These are phyloP conservation scores for Evansstolkia leycettana DNA, from an alignment of 495 filamentous ascomycete genomes.

Conservation along the genomic window DNA sequence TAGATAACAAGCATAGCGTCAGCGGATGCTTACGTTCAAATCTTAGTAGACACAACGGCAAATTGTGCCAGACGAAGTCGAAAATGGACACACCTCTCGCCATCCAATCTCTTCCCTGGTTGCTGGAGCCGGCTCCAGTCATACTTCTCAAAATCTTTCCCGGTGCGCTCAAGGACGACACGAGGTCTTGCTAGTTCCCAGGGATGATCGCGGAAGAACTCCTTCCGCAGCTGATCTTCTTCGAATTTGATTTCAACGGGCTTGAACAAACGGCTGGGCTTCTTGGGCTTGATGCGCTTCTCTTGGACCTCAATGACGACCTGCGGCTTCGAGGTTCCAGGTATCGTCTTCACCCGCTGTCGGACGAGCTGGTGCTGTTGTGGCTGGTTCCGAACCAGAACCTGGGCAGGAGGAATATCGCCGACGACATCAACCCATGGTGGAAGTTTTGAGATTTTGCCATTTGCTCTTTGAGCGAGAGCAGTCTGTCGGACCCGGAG, in stretches of 20 bases:
- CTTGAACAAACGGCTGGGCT: slow-evolving; percentile 63
- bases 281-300: slow-evolving; percentile 36
- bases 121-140: slow-evolving; percentile 80
- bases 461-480: slow-evolving; percentile 39
- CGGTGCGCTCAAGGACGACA: slow-evolving; percentile 74
- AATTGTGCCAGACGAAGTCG: background rate
- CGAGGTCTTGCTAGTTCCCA: slow-evolving; percentile 92
- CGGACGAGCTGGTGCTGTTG: slow-evolving; percentile 48
- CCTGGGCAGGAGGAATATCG: slow-evolving; percentile 68
- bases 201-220: slow-evolving; percentile 88
- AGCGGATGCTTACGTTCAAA: no score
- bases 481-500: slow-evolving; percentile 60
- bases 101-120: slow-evolving; percentile 65
- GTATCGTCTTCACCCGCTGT: slow-evolving; percentile 32
- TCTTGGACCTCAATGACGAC: slow-evolving; percentile 27
- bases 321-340: slow-evolving; percentile 19
- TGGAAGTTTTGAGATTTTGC: slow-evolving; percentile 40
- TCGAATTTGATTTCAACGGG: slow-evolving; percentile 69
- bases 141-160: slow-evolving; percentile 58
- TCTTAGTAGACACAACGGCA: background rate
- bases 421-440: slow-evolving; percentile 66
- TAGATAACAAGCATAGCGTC: slow-evolving; percentile 27
- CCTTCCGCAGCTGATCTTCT: slow-evolving; percentile 67
- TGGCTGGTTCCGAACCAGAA: slow-evolving; percentile 55
- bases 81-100: slow-evolving; percentile 63